Conservation (phyloP, 176 grass and related monocot species). For the Raddia distichophylla region DNA sequence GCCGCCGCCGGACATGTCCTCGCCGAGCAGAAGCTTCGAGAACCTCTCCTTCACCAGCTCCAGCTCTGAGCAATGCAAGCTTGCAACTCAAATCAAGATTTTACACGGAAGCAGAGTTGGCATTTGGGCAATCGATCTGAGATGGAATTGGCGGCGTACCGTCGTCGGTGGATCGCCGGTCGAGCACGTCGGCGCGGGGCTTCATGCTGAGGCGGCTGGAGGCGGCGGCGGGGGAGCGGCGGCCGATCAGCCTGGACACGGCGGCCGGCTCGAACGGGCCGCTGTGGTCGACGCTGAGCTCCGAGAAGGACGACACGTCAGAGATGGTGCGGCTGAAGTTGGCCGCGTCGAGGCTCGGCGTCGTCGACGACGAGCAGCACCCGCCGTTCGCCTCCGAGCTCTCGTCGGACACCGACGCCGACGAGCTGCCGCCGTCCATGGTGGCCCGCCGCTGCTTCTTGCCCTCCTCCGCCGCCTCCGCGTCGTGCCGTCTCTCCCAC, state of each 20-base stretch:
- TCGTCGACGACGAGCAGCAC: conserved; percentile 60
- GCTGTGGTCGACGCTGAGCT: conserved; percentile 62
- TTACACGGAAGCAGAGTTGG: neutral
- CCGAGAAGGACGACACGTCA: conserved; percentile 77
- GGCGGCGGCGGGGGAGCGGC: conserved; percentile 37
- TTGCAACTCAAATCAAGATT: neutral
- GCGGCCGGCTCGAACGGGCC: conserved; percentile 57
- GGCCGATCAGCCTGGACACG: conserved; percentile 53
- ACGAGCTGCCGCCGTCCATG: conserved; percentile 74
- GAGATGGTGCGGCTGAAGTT: conserved; percentile 84
- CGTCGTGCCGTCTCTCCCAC: neutral
- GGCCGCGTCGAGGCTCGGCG: conserved; percentile 51
- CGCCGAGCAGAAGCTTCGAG: conserved; percentile 91
- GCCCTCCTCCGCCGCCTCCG: neutral
- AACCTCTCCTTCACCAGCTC: conserved; percentile 97
- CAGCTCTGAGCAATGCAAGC: conserved; percentile 52
- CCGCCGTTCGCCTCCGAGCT: conserved; percentile 61
- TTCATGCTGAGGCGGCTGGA: conserved; percentile 67
- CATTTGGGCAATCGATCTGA: too few species aligned
- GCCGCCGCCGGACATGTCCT: conserved; percentile 94
- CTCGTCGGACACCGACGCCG: conserved; percentile 59
- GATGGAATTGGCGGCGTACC: conserved; percentile 32
- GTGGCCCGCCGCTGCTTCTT: neutral
- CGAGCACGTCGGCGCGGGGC: conserved; percentile 61
- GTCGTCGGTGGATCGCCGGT: conserved; percentile 63